These are phyloP conservation scores for Leucosporidium creatinivorum DNA, from an alignment of 768 basidiomycete genomes.

Conservation along the genomic window DNA sequence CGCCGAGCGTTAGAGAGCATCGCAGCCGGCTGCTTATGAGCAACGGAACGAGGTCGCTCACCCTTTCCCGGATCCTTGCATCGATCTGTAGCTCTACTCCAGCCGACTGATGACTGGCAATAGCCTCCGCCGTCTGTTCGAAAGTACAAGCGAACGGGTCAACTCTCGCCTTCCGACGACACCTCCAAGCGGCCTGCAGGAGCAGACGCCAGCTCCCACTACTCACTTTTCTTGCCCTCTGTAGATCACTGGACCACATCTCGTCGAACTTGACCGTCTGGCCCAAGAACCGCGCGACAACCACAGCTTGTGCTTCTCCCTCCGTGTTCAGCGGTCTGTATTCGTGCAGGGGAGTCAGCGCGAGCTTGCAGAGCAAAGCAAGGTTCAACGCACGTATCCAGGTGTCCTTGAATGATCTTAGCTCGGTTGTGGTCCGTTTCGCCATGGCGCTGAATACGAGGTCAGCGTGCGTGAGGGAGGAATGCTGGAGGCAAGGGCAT, in stretches of 20 bases:
- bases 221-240: conserved; percentile 18
- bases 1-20: background rate
- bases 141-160: background rate
- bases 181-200: background rate
- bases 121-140: conserved; percentile 20
- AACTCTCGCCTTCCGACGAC: background rate
- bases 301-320: conserved; percentile 37
- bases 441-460: conserved; percentile 15
- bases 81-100: background rate
- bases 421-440: conserved; percentile 26
- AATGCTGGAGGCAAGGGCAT: too few species aligned
- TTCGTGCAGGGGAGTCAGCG: conserved; percentile 18
- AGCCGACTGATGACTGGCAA: conserved; percentile 2
- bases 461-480: too few species aligned
- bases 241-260: conserved; percentile 21
- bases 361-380: background rate
- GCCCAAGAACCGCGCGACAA: conserved; percentile 22
- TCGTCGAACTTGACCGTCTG: background rate
- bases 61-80: conserved; percentile 28
- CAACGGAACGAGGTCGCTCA: conserved; percentile 9
- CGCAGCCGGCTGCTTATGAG: too few species aligned
- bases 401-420: conserved; percentile 41
- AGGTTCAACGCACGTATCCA: conserved; percentile 38
- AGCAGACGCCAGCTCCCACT: background rate
- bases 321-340: conserved; percentile 39